Evolutionary conservation across 345 rosid species (phyloP).

Genomic region (Excoecaria agallocha): DNA sequence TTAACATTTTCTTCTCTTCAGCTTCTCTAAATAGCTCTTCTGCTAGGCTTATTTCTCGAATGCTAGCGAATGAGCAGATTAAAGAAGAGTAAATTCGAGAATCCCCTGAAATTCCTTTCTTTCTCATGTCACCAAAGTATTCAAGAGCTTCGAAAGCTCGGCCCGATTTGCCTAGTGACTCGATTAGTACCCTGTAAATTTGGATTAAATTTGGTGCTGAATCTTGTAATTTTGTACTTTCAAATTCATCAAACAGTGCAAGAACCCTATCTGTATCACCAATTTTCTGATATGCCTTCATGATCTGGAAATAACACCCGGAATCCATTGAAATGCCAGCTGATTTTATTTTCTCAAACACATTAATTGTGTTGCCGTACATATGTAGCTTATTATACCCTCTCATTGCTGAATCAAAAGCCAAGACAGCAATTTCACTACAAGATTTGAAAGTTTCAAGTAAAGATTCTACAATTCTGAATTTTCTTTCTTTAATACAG

Average conservation of each 20-base stretch:
- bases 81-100: constrained; percentile 52
- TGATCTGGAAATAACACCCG: constrained; percentile 53
- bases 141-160: constrained; percentile 64
- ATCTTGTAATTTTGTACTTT: constrained; percentile 32
- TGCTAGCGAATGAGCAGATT: constrained; percentile 51
- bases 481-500: constrained; percentile 56
- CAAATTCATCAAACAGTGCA: constrained; percentile 57
- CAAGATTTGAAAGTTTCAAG: constrained; percentile 48
- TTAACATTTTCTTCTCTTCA: constrained; percentile 41
- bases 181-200: constrained; percentile 43
- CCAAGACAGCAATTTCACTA: constrained; percentile 36
- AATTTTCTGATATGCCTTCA: constrained; percentile 61
- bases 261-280: constrained; percentile 48
- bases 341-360: constrained; percentile 48
- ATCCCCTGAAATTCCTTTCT: constrained; percentile 42
- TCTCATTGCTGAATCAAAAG: constrained; percentile 67
- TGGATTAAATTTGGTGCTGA: constrained; percentile 31
- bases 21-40: constrained; percentile 72
- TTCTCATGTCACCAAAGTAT: constrained; percentile 51
- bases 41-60: constrained; percentile 32
- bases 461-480: constrained; percentile 45
- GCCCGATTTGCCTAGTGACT: constrained; percentile 61
- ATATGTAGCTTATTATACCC: constrained; percentile 79
- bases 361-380: constrained; percentile 58
- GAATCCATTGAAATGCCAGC: constrained; percentile 43